Evolutionary conservation across 495 filamentous ascomycete genomes (phyloP).

Genomic region (Neurospora africana): DNA sequence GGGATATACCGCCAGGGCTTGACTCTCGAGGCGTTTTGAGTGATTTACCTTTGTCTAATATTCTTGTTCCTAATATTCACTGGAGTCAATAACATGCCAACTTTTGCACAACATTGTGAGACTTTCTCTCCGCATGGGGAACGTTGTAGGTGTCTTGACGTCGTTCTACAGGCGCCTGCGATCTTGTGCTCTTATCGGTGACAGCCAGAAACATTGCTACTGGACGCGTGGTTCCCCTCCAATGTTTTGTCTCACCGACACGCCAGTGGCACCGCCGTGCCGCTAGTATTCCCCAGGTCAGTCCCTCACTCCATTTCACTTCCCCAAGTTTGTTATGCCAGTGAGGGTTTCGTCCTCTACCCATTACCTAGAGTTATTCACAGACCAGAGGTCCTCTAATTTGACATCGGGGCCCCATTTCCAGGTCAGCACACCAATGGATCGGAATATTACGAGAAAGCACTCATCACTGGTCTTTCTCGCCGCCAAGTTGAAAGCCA

Average conservation of each 20-base stretch:
- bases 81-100: constrained; percentile 20
- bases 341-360: background rate
- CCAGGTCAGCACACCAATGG: background rate
- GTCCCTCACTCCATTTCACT: background rate
- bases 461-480: background rate
- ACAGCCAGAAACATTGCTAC: background rate
- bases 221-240: background rate
- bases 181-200: background rate
- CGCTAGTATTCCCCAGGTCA: background rate
- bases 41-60: constrained; percentile 6
- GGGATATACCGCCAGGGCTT: constrained; percentile 16
- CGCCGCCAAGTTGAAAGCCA: background rate
- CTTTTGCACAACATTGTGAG: constrained; percentile 6
- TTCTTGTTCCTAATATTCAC: constrained; percentile 19
- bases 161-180: background rate
- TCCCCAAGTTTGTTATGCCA: background rate
- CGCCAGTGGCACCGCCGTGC: background rate
- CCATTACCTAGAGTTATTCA: background rate
- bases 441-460: background rate
- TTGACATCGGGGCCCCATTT: background rate
- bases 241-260: background rate
- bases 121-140: background rate
- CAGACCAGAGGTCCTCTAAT: background rate
- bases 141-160: background rate
- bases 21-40: constrained; percentile 16